Base-by-base conservation (phyloP, 2,329 filamentous ascomycete species). In the Verticillium zaregamsianum region DNA sequence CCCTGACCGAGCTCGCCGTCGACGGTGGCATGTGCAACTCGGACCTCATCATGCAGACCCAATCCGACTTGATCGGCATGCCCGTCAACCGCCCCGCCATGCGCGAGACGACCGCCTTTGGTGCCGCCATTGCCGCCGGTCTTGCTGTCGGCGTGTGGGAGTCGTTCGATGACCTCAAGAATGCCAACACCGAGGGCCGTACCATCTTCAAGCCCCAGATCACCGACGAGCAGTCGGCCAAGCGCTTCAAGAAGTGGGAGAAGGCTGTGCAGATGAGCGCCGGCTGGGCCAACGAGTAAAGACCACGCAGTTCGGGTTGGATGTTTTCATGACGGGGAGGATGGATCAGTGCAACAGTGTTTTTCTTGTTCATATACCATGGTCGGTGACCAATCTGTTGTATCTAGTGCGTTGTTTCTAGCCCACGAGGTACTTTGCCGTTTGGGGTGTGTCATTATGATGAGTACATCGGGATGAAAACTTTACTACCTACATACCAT, bases 1-100 rank as follows among this genome's bases (percentile, higher is more conserved):
- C 84, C 60, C 79, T 93, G 58, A 82, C 84, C 37, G 86, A 90
- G 73, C 80, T 93, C n/a, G 87, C 88, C 39, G 91, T 93, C n/a
- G 91, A 93, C 70, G 90, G 90, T 63, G 91, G 91, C 70, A 92
- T 93, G 90, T 90, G 86, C 71, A 92, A 91, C 72, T 90, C 89
- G 11, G 87, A 91, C 71, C 82, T 93, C 61, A 90, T 88, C 76
- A 93, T 93, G 91, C 90, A 86, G 84, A 91, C 90, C 6, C 91
- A 95, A 82, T 85, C 91, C 66, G 88, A 94, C 75, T 84, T 94
- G 55, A 91, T 92, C 68, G 87, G 88, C 59, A 93, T 94, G 66
- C 89, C 90, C 54, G 88, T 94, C 65, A 86, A 90, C 72, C 86
- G 91, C 45, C 91, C 91, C 4, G 82, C 85, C 60, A 94, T 95